Percentiles rank a stretch among this genome's conserved stretches.
Conservation (phyloP, 2,329 filamentous ascomycete genomes). For the Penicillium sp. region DNA sequence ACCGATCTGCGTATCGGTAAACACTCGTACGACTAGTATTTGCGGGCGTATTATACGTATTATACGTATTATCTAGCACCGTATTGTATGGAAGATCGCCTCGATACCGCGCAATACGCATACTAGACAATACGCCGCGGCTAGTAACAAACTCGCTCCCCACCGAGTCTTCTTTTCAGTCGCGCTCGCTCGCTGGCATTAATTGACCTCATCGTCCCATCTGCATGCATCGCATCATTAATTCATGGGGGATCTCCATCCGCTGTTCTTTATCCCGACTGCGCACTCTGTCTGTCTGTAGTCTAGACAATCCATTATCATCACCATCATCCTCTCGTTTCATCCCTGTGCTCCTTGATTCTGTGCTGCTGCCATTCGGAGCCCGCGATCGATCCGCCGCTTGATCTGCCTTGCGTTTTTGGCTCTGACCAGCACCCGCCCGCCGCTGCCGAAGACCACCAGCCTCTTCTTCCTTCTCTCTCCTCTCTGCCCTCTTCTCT, state of each 20-base stretch:
- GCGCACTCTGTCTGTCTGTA: no score
- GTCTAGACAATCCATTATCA: background rate
- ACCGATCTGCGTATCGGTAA: no score
- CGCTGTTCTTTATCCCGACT: background rate
- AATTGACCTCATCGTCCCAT: background rate
- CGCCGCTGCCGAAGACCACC: conserved; percentile 4
- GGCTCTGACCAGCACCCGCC: conserved; percentile 7
- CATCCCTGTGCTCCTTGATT: background rate
- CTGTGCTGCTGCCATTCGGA: background rate
- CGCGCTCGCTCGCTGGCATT: conserved; percentile 12
- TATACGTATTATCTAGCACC: no score
- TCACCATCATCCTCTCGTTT: background rate
- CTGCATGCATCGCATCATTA: conserved; percentile 10
- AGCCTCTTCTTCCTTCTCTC: background rate
- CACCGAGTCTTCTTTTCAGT: conserved; percentile 2
- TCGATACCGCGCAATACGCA: no score
- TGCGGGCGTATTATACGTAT: no score
- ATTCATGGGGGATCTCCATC: conserved; percentile 12
- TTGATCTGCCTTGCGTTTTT: conserved; percentile 16
- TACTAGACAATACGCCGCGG: no score
- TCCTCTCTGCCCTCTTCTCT: background rate
- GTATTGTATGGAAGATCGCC: no score
- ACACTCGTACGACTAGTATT: no score
- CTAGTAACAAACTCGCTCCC: no score
- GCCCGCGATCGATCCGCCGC: conserved; percentile 6